A percentile compares a stretch with the other conserved stretches of the same genome.
Conservation (phyloP, 257 asterid species). For the Paulownia fortunei region DNA sequence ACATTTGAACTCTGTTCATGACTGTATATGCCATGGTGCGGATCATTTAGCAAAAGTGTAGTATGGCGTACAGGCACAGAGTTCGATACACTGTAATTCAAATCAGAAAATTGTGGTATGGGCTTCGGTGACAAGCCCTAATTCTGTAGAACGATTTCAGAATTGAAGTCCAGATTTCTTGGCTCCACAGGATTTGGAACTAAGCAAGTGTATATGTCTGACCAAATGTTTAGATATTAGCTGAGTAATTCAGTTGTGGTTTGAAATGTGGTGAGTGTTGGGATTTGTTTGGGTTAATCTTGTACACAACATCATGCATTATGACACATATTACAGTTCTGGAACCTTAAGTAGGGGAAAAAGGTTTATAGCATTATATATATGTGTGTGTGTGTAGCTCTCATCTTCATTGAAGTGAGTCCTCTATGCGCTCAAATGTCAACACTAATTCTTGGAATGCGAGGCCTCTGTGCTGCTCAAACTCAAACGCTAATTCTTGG, state of each 20-base stretch:
- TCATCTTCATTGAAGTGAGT: conserved; percentile 4
- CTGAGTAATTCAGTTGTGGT: not conserved
- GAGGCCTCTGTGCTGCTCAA: conserved; percentile 15
- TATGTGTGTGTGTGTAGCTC: not conserved
- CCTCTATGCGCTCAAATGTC: not conserved
- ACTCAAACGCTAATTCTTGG: not conserved
- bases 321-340: not conserved
- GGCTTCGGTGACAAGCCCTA: not conserved
- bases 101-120: not conserved
- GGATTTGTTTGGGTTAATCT: not conserved
- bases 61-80: not conserved
- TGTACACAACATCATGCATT: not conserved
- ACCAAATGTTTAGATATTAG: not conserved
- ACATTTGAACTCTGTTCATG: conserved; percentile 4
- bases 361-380: not conserved
- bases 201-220: not conserved
- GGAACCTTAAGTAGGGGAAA: not conserved
- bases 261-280: not conserved
- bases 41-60: not conserved
- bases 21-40: conserved; percentile 1
- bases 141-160: not conserved
- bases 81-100: not conserved
- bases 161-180: not conserved
- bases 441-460: not conserved
- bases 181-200: not conserved